Conservation (phyloP, 1,284 basidiomycete genomes). For the Trichosporon sp. region DNA sequence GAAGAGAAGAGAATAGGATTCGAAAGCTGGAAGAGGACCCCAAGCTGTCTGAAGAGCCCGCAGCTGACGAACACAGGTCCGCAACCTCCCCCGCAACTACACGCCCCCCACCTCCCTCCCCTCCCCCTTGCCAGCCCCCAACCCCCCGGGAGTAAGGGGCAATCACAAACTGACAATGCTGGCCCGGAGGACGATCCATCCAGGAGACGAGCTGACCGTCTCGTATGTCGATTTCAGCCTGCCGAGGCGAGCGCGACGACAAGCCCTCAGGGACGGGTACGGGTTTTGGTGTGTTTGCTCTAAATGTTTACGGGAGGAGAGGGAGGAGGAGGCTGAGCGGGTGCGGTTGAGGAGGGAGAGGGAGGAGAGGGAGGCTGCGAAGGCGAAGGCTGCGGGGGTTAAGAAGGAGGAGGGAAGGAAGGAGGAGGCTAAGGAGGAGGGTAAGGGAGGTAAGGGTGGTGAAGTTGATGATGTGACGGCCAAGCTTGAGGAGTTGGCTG, state of each 20-base stretch:
- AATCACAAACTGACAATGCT: constrained; percentile 53
- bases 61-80: constrained; percentile 25
- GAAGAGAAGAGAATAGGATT: neutral
- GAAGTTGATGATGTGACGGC: constrained; percentile 1
- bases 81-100: constrained; percentile 37
- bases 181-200: constrained; percentile 60
- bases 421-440: constrained; percentile 42
- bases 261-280: constrained; percentile 58
- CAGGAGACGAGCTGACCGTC: constrained; percentile 64
- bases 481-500: constrained; percentile 11
- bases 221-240: constrained; percentile 69
- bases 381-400: neutral
- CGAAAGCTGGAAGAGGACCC: too few species aligned
- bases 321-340: constrained; percentile 41
- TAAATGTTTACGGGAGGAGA: constrained; percentile 56
- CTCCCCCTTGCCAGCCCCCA: constrained; percentile 53
- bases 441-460: too few species aligned
- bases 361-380: constrained; percentile 42
- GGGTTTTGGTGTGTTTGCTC: constrained; percentile 73
- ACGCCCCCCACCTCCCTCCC: constrained; percentile 60
- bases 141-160: constrained; percentile 25
- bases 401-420: constrained; percentile 41
- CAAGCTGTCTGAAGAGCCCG: too few species aligned
- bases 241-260: constrained; percentile 55
- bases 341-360: neutral